Conservation (phyloP, 1,139 yeast genomes). For the Neolecta irregularis region DNA sequence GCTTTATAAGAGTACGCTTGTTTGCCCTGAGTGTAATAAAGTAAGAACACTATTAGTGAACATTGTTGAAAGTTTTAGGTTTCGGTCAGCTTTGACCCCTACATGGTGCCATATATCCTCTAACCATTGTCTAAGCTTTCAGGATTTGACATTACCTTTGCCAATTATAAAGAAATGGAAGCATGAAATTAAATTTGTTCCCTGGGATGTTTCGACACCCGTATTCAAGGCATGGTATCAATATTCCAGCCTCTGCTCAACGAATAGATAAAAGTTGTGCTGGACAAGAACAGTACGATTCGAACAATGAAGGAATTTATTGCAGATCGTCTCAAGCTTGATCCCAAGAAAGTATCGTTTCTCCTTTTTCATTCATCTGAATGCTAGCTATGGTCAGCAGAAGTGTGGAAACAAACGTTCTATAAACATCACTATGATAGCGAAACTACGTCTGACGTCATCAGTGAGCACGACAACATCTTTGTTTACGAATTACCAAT, state of each 20-base stretch:
- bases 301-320: slow-evolving; percentile 50
- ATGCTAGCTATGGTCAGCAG: slow-evolving; percentile 40
- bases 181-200: slow-evolving; percentile 47
- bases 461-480: slow-evolving; percentile 43
- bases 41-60: slow-evolving; percentile 48
- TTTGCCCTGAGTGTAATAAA: slow-evolving; percentile 73
- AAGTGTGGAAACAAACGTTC: slow-evolving; percentile 53
- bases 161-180: slow-evolving; percentile 69
- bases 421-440: slow-evolving; percentile 54
- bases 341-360: slow-evolving; percentile 19
- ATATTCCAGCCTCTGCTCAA: not conserved
- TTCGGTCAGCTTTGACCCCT: slow-evolving; percentile 54
- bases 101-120: too few relatives aligned
- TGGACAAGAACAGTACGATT: slow-evolving; percentile 50
- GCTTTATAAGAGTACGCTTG: slow-evolving; percentile 69
- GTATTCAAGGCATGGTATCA: slow-evolving; percentile 21
- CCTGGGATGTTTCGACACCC: slow-evolving; percentile 31
- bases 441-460: slow-evolving; percentile 52
- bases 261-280: slow-evolving; percentile 35
- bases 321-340: slow-evolving; percentile 35
- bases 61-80: not conserved
- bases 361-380: slow-evolving; percentile 18
- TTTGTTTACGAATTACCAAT: slow-evolving; percentile 53
- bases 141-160: slow-evolving; percentile 75
- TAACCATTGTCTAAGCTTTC: too few relatives aligned